Evolutionary conservation across 495 filamentous ascomycete species (phyloP), one percentile per base, ranked within the genome.

Genomic region (Penicillium maclennaniae): DNA sequence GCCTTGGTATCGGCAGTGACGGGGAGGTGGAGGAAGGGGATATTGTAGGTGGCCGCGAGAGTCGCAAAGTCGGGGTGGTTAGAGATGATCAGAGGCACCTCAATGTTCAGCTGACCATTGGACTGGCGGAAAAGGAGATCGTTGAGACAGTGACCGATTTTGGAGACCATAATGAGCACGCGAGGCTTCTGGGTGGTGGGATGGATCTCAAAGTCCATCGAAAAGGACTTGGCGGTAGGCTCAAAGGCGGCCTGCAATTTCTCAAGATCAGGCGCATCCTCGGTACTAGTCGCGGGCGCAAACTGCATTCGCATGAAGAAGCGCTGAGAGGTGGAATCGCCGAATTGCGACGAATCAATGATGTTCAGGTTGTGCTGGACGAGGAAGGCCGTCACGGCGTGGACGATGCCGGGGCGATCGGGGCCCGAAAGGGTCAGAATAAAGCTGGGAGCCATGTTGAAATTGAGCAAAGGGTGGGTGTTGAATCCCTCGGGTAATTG

Each of bases 271-370:
- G 69, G 65, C 7, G 67, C 69, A 28, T 64, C 65, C 3, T 63
- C 62, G 7, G 59, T 55, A 1, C 43, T 61, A 5, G 60, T 55
- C 12, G 68, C 76, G 27, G 79, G 76, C 9, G 77, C 79, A 55
- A 89, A 89, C 63, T 86, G 85, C 54, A 87, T 81, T 62, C 87
- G 78, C 87, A 90, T 88, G 73, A 90, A 90, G 76, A 90, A 90
- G 34, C 77, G 82, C 63, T 83, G 61, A 7, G 80, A 83, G 43
- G 70, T 76, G 37, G 79, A 77, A 61, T 88, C 86, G 10, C 83
- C 83, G 72, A 85, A 89, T 67, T 90, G 87, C 62, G 85, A 84
- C 43, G 86, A 79, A 66, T 90, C 85, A 50, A 88, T 66, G 63
- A 90, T 88, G 68, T 86, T 90, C 67, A 87, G 75, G 64, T 79